A percentile compares a stretch with the other conserved stretches of the same genome.
phyloP scores from a whole-genome alignment of 495 filamentous ascomycete genomes.

The Aspergillus cavernicola region DNA sequence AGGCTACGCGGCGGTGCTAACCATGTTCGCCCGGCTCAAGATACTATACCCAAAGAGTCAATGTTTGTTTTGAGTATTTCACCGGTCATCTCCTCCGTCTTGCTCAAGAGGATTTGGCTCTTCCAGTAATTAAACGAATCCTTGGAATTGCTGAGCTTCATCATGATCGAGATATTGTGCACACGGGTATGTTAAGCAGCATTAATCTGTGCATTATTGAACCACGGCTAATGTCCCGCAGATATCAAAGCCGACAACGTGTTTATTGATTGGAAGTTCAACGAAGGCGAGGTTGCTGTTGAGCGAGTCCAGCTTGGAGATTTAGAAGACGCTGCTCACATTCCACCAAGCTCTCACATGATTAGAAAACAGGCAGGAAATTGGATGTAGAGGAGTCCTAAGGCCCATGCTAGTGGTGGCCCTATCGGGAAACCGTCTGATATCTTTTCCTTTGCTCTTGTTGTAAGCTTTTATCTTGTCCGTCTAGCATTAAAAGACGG shows the following conservation, averaged over 20 bases:
- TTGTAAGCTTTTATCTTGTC: slow-evolving; percentile 38
- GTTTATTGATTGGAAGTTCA: slow-evolving; percentile 22
- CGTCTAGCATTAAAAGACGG: not conserved
- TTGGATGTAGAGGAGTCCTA: slow-evolving; percentile 40
- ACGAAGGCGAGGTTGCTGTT: slow-evolving; percentile 26
- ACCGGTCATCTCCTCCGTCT: slow-evolving; percentile 42
- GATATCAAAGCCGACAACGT: slow-evolving; percentile 35
- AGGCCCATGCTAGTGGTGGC: slow-evolving; percentile 31
- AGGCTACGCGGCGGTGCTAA: slow-evolving; percentile 30
- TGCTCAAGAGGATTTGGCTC: slow-evolving; percentile 34
- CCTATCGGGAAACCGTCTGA: slow-evolving; percentile 35
- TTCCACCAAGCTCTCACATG: slow-evolving; percentile 28
- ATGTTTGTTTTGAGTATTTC: slow-evolving; percentile 47
- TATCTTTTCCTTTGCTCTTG: slow-evolving; percentile 43
- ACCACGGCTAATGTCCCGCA: slow-evolving; percentile 7
- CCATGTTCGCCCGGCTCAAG: slow-evolving; percentile 35
- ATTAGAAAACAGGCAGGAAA: slow-evolving; percentile 34
- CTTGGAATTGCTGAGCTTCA: slow-evolving; percentile 42
- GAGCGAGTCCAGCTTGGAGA: slow-evolving; percentile 37
- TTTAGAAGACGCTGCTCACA: slow-evolving; percentile 44
- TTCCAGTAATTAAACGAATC: slow-evolving; percentile 36
- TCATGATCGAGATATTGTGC: slow-evolving; percentile 47
- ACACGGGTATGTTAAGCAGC: slow-evolving; percentile 29
- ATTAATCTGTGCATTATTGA: slow-evolving; percentile 7
- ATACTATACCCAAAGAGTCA: slow-evolving; percentile 42